A percentile compares a stretch with the other conserved stretches of the same genome.
Evolutionary conservation across 164 flowering plant species (phyloP).

Genomic region (Pachysandra terminalis): DNA sequence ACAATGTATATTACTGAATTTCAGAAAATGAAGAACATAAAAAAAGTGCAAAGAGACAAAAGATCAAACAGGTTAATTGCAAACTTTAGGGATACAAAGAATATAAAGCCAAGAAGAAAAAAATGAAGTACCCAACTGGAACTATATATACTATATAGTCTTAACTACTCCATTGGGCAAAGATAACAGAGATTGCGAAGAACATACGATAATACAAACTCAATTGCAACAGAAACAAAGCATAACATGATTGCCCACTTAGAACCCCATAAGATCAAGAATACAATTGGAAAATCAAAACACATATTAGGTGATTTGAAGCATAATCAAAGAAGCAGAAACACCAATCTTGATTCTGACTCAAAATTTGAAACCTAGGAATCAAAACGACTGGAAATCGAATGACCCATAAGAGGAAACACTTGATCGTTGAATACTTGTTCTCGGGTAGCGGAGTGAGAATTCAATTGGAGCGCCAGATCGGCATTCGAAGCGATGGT

Average conservation of each 20-base stretch:
- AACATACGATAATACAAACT: too few species aligned
- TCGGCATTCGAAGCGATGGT: conserved; percentile 88
- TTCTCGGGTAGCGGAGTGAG: conserved; percentile 78
- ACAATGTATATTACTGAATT: too few species aligned
- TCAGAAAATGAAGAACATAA: background rate
- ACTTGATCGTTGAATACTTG: conserved; percentile 39
- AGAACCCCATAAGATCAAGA: background rate
- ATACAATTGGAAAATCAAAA: background rate
- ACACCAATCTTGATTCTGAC: background rate
- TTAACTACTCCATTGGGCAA: too few species aligned
- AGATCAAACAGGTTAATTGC: background rate
- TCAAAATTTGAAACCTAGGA: background rate
- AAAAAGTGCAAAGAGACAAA: background rate
- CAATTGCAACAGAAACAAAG: background rate
- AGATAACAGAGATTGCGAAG: too few species aligned
- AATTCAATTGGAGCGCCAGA: conserved; percentile 68
- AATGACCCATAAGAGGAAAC: background rate
- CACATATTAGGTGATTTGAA: background rate
- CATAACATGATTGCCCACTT: background rate
- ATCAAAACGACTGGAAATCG: background rate
- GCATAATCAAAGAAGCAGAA: background rate
- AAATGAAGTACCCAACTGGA: too few species aligned
- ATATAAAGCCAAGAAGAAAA: too few species aligned
- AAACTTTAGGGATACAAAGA: too few species aligned
- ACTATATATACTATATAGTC: too few species aligned